A percentile compares a stretch with the other conserved stretches of the same genome.
These are phyloP conservation scores for Fusarium napiforme DNA, from an alignment of 2,329 filamentous ascomycete species.

Conservation along the genomic window DNA sequence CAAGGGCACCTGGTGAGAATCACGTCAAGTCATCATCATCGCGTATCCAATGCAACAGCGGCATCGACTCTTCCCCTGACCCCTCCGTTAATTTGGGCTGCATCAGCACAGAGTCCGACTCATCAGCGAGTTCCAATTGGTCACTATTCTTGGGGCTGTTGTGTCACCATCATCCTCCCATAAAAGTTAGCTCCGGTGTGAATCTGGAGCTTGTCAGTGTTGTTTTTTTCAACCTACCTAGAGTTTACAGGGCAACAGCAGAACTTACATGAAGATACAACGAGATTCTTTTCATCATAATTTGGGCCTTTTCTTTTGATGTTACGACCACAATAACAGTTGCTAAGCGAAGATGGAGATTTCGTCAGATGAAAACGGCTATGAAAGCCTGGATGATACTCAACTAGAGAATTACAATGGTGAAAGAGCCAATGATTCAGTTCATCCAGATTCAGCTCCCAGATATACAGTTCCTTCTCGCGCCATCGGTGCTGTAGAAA, in stretches of 20 bases:
- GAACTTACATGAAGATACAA: conserved; percentile 7
- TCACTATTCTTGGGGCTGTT: background rate
- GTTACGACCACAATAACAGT: background rate
- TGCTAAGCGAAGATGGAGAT: conserved; percentile 9
- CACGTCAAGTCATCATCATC: conserved; percentile 35
- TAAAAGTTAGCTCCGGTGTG: conserved; percentile 14
- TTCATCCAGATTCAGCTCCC: conserved; percentile 44
- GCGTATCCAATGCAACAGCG: conserved; percentile 5
- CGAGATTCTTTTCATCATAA: background rate
- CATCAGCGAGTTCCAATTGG: background rate
- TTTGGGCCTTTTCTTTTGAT: background rate
- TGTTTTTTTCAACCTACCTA: conserved; percentile 9
- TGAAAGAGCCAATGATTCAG: background rate
- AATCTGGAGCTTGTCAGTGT: conserved; percentile 1
- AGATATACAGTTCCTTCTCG: conserved; percentile 51
- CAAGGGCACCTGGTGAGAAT: conserved; percentile 18
- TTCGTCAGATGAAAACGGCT: conserved; percentile 38
- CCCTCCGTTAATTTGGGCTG: background rate
- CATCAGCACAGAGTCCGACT: background rate
- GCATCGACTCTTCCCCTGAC: background rate
- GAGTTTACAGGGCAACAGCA: background rate
- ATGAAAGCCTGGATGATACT: conserved; percentile 34
- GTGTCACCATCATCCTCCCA: background rate
- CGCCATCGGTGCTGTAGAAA: conserved; percentile 54
- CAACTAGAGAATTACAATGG: conserved; percentile 16